These are phyloP conservation scores for Plasmodium coatneyi DNA, from an alignment of 169 alveolate genomes.

Conservation along the genomic window DNA sequence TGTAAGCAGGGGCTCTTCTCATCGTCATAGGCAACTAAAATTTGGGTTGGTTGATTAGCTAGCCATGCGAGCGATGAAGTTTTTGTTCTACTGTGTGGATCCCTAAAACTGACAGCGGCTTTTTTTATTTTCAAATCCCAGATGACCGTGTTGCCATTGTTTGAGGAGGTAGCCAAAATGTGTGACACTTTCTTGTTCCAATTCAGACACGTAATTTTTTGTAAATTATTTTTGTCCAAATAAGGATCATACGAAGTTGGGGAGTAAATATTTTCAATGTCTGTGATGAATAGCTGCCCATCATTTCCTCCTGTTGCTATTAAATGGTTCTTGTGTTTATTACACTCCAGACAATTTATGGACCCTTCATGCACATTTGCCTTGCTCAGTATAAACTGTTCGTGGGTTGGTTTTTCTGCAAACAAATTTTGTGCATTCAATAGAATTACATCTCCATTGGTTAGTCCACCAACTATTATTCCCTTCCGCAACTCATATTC, in stretches of 20 bases:
- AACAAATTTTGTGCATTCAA: slow-evolving; percentile 50
- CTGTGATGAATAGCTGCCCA: slow-evolving; percentile 79
- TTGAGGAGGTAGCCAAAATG: slow-evolving; percentile 88
- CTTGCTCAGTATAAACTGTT: slow-evolving; percentile 58
- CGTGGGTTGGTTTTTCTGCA: slow-evolving; percentile 11
- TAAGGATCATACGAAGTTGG: slow-evolving; percentile 75
- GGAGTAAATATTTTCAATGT: slow-evolving; percentile 71
- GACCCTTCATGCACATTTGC: slow-evolving; percentile 66
- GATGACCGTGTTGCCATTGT: slow-evolving; percentile 84
- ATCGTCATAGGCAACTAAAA: slow-evolving; percentile 87
- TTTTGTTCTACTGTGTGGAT: slow-evolving; percentile 86
- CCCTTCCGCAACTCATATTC: slow-evolving; percentile 49
- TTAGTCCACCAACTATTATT: slow-evolving; percentile 60
- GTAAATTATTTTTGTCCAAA: slow-evolving; percentile 78
- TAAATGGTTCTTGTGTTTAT: slow-evolving; percentile 74
- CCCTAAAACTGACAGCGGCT: slow-evolving; percentile 88
- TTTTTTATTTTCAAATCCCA: slow-evolving; percentile 89
- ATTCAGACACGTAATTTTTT: slow-evolving; percentile 77
- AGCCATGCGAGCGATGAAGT: slow-evolving; percentile 88
- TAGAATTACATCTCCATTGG: slow-evolving; percentile 68
- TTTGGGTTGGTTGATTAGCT: slow-evolving; percentile 88
- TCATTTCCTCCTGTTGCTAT: slow-evolving; percentile 83
- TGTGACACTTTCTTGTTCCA: slow-evolving; percentile 89
- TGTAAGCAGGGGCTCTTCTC: slow-evolving; percentile 89
- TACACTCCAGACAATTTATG: slow-evolving; percentile 78